Evolutionary conservation across 176 grass and related monocot species (phyloP).

Genomic region (Sorghum bicolor): Sorghum_bicolor_NCBIv3 NC_012872.2:56076001-56076500

Average conservation of each 20-base stretch:
- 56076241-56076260: constrained; percentile 19
- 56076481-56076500: not conserved
- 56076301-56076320: not conserved
- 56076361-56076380: constrained; percentile 33
- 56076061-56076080: not conserved
- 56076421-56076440: not conserved
- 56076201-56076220: constrained; percentile 27
- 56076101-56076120: constrained; percentile 26
- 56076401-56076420: constrained; percentile 24
- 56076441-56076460: not conserved
- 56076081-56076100: not conserved
- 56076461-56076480: not conserved
- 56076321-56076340: constrained; percentile 23
- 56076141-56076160: constrained; percentile 69
- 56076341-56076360: constrained; percentile 18
- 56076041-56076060: not conserved
- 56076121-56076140: constrained; percentile 84
- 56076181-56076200: not conserved
- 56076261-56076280: constrained; percentile 40
- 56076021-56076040: not conserved
- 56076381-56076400: not conserved
- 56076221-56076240: constrained; percentile 40
- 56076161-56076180: constrained; percentile 36
- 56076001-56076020: constrained; percentile 22
- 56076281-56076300: constrained; percentile 24